Conservation (phyloP, 768 basidiomycete species). For the Auricularia sp. region DNA sequence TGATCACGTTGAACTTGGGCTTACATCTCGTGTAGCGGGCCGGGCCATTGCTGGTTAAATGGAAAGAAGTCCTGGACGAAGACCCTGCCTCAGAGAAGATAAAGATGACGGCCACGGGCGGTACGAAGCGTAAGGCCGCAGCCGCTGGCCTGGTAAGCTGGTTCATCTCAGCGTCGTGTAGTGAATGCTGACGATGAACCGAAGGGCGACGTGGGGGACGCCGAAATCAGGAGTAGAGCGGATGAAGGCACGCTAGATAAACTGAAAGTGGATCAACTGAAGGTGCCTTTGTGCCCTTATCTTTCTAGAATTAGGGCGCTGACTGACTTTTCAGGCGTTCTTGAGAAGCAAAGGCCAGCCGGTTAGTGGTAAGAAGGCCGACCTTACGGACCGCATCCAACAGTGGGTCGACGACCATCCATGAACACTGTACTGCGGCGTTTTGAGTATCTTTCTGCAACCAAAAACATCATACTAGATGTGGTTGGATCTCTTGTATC, state of each 20-base stretch:
- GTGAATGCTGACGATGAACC: neutral
- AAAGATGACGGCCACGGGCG: slow-evolving; percentile 28
- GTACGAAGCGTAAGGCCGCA: slow-evolving; percentile 67
- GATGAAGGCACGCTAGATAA: slow-evolving; percentile 53
- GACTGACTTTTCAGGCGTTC: slow-evolving; percentile 47
- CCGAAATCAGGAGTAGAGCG: slow-evolving; percentile 61
- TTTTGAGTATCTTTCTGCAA: neutral
- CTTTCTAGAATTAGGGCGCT: slow-evolving; percentile 8
- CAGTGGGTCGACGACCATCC: slow-evolving; percentile 46
- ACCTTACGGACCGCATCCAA: slow-evolving; percentile 53
- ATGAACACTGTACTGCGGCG: neutral
- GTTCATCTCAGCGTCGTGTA: neutral
- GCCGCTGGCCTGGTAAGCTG: slow-evolving; percentile 20
- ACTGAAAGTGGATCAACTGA: slow-evolving; percentile 72
- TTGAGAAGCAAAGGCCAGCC: slow-evolving; percentile 54
- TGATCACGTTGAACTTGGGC: slow-evolving; percentile 1
- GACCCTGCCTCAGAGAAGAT: slow-evolving; percentile 57
- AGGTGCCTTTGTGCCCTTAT: slow-evolving; percentile 32
- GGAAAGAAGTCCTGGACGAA: slow-evolving; percentile 52
- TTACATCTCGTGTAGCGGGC: slow-evolving; percentile 40
- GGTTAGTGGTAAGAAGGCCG: slow-evolving; percentile 62
- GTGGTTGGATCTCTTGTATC: no score
- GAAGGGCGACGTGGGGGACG: slow-evolving; percentile 59
- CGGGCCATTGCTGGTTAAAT: slow-evolving; percentile 55
- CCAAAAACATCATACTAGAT: no score